Percentiles rank a stretch among this genome's conserved stretches.
phyloP scores from a whole-genome alignment of 2,329 filamentous ascomycete genomes.

The Aspergillus fijiensis region DNA sequence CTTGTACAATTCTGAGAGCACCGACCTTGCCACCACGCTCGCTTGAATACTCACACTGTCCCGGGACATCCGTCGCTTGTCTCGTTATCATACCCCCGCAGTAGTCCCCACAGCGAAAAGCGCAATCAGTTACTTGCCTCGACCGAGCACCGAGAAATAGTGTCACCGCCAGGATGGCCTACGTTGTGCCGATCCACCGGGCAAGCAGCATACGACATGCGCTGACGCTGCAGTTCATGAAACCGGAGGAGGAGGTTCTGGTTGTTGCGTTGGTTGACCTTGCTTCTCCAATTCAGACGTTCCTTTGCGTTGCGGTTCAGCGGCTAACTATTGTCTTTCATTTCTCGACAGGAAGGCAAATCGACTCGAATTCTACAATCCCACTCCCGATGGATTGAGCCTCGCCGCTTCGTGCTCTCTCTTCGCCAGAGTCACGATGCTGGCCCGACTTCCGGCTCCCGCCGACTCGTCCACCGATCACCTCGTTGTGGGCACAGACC shows the following conservation, averaged over 20 bases:
- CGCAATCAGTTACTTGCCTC: neutral
- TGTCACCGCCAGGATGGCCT: slow-evolving; percentile 68
- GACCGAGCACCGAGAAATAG: neutral
- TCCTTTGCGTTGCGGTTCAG: neutral
- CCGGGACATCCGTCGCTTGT: neutral
- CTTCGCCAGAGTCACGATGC: slow-evolving; percentile 82
- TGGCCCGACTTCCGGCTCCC: slow-evolving; percentile 59
- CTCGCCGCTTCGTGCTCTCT: slow-evolving; percentile 70
- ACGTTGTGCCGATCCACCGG: slow-evolving; percentile 88
- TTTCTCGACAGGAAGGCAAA: slow-evolving; percentile 68
- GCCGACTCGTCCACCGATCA: slow-evolving; percentile 74
- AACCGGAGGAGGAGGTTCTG: slow-evolving; percentile 73
- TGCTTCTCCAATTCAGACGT: neutral
- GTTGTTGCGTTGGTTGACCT: slow-evolving; percentile 72
- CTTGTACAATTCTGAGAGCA: neutral
- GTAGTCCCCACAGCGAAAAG: neutral
- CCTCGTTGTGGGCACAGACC: slow-evolving; percentile 88
- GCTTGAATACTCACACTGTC: neutral
- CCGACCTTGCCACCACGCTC: neutral
- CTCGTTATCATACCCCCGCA: slow-evolving; percentile 12
- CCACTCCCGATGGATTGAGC: slow-evolving; percentile 59
- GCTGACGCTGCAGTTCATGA: slow-evolving; percentile 73
- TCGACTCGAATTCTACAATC: slow-evolving; percentile 77
- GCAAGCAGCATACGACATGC: slow-evolving; percentile 91
- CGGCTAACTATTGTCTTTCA: slow-evolving; percentile 9